phyloP scores from a whole-genome alignment of 2,329 filamentous ascomycete genomes.

The Aaosphaeria pasadenensis region DNA sequence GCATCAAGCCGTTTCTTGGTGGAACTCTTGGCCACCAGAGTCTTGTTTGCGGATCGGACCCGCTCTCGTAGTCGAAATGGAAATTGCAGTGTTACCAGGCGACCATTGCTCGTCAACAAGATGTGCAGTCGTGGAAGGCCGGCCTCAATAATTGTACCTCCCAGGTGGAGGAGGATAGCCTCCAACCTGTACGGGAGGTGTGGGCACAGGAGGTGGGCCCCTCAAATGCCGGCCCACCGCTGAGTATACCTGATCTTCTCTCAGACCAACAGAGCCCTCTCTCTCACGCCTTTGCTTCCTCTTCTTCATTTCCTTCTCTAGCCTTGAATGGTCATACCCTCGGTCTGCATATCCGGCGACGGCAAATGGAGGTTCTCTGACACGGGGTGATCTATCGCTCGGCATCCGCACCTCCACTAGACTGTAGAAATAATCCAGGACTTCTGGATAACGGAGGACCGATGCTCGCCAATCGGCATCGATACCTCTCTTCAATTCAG shows the following conservation, averaged over 20 bases:
- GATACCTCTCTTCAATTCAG: slow-evolving; percentile 67
- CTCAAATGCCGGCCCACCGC: slow-evolving; percentile 17
- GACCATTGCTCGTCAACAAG: neutral
- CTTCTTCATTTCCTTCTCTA: slow-evolving; percentile 30
- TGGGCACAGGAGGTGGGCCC: slow-evolving; percentile 32
- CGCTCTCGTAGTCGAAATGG: no score
- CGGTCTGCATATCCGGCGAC: slow-evolving; percentile 35
- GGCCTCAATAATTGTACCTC: slow-evolving; percentile 9
- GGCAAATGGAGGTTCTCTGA: slow-evolving; percentile 39
- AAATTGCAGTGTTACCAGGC: no score
- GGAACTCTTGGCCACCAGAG: no score
- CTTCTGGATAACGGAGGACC: slow-evolving; percentile 72
- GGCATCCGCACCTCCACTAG: slow-evolving; percentile 67
- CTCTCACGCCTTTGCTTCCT: slow-evolving; percentile 27
- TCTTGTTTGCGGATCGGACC: no score
- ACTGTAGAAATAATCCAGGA: slow-evolving; percentile 77
- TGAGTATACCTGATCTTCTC: slow-evolving; percentile 17
- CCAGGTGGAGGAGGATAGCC: slow-evolving; percentile 23
- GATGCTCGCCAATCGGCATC: slow-evolving; percentile 76
- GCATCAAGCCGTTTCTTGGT: no score
- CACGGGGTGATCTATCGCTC: slow-evolving; percentile 45
- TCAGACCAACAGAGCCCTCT: slow-evolving; percentile 22
- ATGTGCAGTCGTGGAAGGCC: neutral
- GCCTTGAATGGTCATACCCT: slow-evolving; percentile 27
- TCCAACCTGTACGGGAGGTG: slow-evolving; percentile 30